Evolutionary conservation across 805 yeast genomes (phyloP).

Genomic region (Sugiyamaella floridensis): DNA sequence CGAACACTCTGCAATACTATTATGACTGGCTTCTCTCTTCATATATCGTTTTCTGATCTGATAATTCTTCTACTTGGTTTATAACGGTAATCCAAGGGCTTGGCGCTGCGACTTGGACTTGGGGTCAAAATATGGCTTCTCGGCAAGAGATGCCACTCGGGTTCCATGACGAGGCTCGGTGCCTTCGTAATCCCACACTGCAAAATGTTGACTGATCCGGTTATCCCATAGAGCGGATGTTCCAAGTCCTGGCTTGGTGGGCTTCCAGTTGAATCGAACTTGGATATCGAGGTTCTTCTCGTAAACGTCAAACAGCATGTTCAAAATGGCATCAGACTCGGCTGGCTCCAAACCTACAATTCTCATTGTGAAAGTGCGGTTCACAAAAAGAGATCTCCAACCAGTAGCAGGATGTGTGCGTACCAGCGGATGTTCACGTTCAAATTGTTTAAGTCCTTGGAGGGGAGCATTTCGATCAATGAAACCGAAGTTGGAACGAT

Average conservation of each 20-base stretch:
- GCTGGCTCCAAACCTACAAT: constrained; percentile 47
- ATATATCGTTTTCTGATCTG: background rate
- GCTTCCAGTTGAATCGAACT: constrained; percentile 42
- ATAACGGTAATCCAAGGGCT: constrained; percentile 7
- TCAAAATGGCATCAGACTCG: constrained; percentile 44
- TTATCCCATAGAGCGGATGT: constrained; percentile 58
- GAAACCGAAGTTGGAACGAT: constrained; percentile 38
- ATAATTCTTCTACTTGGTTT: no score
- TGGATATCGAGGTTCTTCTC: constrained; percentile 48
- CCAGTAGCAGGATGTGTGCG: constrained; percentile 64
- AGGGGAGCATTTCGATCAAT: constrained; percentile 40
- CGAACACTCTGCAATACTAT: no score
- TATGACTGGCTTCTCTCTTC: no score
- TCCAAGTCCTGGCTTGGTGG: constrained; percentile 35
- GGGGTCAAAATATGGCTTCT: constrained; percentile 43
- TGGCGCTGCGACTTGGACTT: constrained; percentile 11
- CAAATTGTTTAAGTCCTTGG: constrained; percentile 34
- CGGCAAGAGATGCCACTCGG: constrained; percentile 43
- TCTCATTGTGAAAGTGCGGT: constrained; percentile 44
- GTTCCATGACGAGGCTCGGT: constrained; percentile 40
- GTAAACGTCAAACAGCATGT: constrained; percentile 40
- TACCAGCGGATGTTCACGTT: constrained; percentile 45
- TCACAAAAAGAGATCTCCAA: constrained; percentile 50
- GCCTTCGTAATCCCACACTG: constrained; percentile 44
- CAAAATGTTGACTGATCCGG: constrained; percentile 47